These are phyloP conservation scores for Coelastrella sp. DNA, from an alignment of 139 green algal genomes.

Conservation along the genomic window DNA sequence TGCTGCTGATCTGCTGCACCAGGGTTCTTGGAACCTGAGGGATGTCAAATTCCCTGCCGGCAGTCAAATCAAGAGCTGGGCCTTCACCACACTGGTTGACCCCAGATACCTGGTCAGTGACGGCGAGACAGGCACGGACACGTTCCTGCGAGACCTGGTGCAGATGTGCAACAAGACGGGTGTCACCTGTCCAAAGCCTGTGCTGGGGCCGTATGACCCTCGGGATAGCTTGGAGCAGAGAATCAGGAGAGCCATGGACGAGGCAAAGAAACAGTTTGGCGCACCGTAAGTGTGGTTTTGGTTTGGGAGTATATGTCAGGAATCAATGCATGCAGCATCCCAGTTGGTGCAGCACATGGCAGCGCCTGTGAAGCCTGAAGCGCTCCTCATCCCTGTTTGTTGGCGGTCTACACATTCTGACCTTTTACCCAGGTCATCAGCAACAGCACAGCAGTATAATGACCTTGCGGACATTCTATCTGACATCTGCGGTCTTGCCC, in stretches of 20 bases:
- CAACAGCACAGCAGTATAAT: too few relatives aligned
- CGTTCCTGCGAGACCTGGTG: conserved; percentile 37
- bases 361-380: background rate
- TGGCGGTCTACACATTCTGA: background rate
- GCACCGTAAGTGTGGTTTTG: background rate
- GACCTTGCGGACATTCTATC: background rate
- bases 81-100: conserved; percentile 55
- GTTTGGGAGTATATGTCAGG: too few relatives aligned
- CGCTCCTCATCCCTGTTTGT: background rate
- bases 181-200: conserved; percentile 3
- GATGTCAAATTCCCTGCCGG: conserved; percentile 59
- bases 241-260: background rate
- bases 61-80: conserved; percentile 62
- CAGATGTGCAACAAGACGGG: conserved; percentile 47
- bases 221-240: conserved; percentile 2
- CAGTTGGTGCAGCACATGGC: too few relatives aligned
- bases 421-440: too few relatives aligned
- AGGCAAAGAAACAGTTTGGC: background rate
- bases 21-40: conserved; percentile 59
- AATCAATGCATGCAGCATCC: too few relatives aligned
- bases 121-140: background rate
- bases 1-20: background rate
- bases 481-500: background rate
- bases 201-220: conserved; percentile 22
- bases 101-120: conserved; percentile 21